Evolutionary conservation across 345 rosid species (phyloP).

Genomic region (Cardamine occulta): DNA sequence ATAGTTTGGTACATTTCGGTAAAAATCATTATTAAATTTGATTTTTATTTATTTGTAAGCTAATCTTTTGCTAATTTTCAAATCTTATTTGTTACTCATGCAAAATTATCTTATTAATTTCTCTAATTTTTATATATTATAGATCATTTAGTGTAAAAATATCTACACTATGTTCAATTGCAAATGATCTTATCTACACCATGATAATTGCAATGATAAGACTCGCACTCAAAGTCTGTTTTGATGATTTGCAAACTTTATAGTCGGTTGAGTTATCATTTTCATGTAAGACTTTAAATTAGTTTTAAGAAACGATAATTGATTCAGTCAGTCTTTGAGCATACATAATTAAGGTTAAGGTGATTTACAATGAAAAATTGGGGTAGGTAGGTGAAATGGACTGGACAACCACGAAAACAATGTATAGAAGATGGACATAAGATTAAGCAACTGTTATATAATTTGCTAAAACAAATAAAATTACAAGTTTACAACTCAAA

Average conservation of each 20-base stretch:
- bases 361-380: neutral
- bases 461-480: neutral
- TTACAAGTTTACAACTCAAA: too few relatives aligned
- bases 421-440: slow-evolving; percentile 7
- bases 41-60: neutral
- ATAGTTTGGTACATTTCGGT: slow-evolving; percentile 6
- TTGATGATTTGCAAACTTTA: neutral
- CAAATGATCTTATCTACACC: neutral
- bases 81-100: neutral
- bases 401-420: slow-evolving; percentile 34
- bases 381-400: slow-evolving; percentile 31
- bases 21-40: neutral
- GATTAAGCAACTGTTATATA: slow-evolving; percentile 18
- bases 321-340: neutral
- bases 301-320: neutral
- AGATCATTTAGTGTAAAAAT: neutral
- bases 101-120: neutral
- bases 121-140: neutral
- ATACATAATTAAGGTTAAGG: neutral
- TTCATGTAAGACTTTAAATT: slow-evolving; percentile 1
- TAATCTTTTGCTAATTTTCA: neutral
- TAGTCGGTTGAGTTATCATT: slow-evolving; percentile 9
- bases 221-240: slow-evolving; percentile 1
- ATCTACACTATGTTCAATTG: neutral
- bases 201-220: slow-evolving; percentile 5